Conservation (phyloP, 176 grass and related monocot species). For the Oryza longistaminata region DNA sequence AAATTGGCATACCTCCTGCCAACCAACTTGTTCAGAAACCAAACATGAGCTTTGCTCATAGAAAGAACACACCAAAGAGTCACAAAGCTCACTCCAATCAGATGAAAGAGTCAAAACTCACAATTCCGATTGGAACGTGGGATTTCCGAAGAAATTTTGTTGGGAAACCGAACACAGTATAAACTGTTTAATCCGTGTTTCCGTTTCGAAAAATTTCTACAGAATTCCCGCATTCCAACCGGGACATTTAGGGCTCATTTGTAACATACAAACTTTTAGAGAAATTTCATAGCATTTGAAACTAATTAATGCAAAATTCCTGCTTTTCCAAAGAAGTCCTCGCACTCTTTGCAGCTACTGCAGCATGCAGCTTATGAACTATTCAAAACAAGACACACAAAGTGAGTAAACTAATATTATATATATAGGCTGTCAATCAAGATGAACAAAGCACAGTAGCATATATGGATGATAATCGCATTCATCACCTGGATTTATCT, state of each 20-base stretch:
- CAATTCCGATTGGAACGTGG: not conserved
- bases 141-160: not conserved
- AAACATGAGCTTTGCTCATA: not conserved
- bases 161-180: not conserved
- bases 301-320: slow-evolving; percentile 19
- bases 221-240: slow-evolving; percentile 8
- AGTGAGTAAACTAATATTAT: not conserved
- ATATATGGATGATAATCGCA: not conserved
- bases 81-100: not conserved
- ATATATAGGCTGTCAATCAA: no score
- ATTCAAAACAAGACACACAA: slow-evolving; percentile 9
- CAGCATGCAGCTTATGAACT: slow-evolving; percentile 38
- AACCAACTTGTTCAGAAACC: not conserved
- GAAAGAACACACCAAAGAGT: not conserved
- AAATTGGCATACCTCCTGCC: not conserved
- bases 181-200: not conserved
- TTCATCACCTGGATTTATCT: slow-evolving; percentile 47
- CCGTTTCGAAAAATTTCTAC: not conserved
- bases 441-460: not conserved
- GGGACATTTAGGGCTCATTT: not conserved
- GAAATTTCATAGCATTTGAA: not conserved
- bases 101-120: not conserved
- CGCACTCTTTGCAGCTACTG: not conserved
- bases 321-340: not conserved
- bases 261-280: not conserved